phyloP scores from a whole-genome alignment of 2,329 filamentous ascomycete species.

The Epichloe scottii region DNA sequence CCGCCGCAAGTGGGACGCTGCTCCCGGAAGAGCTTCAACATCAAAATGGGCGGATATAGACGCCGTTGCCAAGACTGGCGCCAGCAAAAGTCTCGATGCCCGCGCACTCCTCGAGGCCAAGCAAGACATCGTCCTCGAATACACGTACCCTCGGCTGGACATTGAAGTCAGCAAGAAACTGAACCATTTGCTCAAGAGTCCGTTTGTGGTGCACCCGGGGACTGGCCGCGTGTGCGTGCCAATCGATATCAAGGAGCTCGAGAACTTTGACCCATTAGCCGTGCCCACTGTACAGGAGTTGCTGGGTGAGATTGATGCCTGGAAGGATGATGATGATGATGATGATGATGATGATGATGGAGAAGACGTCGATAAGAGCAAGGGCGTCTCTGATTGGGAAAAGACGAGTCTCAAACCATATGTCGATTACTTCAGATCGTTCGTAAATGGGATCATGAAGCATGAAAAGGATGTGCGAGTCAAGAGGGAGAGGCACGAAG shows the following conservation, averaged over 20 bases:
- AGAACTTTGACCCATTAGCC: constrained; percentile 71
- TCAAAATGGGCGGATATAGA: constrained; percentile 96
- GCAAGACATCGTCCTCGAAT: constrained; percentile 91
- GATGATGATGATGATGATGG: constrained; percentile 30
- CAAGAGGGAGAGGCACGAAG: constrained; percentile 44
- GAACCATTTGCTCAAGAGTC: constrained; percentile 94
- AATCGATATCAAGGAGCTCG: constrained; percentile 62
- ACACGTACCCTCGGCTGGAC: constrained; percentile 94
- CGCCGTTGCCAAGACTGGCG: constrained; percentile 63
- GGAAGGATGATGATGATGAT: constrained; percentile 39
- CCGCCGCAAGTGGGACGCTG: constrained; percentile 80
- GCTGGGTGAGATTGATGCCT: constrained; percentile 75
- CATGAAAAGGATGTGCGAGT: constrained; percentile 50
- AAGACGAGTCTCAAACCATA: constrained; percentile 93
- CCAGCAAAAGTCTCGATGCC: constrained; percentile 58
- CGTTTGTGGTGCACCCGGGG: constrained; percentile 91
- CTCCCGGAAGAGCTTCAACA: constrained; percentile 61
- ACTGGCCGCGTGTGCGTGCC: constrained; percentile 93
- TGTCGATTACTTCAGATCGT: constrained; percentile 75
- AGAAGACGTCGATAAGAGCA: constrained; percentile 23
- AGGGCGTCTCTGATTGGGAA: constrained; percentile 69
- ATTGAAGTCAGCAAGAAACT: constrained; percentile 96
- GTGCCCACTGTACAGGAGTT: constrained; percentile 86
- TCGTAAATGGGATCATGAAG: constrained; percentile 67
- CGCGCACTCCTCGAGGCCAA: constrained; percentile 74